phyloP scores from a whole-genome alignment of 2,329 filamentous ascomycete species.

The Penicillium oxalicum region DNA sequence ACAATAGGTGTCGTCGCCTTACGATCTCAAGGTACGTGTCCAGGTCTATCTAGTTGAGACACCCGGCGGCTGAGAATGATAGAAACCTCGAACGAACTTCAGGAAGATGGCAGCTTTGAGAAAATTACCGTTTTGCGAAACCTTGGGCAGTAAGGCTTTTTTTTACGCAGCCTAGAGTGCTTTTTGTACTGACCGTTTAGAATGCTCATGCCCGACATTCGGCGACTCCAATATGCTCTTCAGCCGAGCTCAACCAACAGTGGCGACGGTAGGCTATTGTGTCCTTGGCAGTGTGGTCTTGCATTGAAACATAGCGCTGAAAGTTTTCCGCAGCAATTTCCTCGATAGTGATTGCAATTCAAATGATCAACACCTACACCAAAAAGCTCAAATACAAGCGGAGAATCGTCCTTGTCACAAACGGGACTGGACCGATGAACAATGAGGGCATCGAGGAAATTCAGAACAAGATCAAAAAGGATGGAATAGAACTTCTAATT shows the following conservation, averaged over 20 bases:
- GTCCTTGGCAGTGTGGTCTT: no score
- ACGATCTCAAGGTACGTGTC: conserved; percentile 59
- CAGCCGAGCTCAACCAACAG: conserved; percentile 60
- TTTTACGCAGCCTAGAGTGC: conserved; percentile 26
- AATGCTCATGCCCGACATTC: conserved; percentile 63
- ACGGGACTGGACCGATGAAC: conserved; percentile 69
- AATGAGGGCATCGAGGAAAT: conserved; percentile 66
- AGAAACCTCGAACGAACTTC: conserved; percentile 63
- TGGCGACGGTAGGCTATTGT: conserved; percentile 59
- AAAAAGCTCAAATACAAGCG: conserved; percentile 76
- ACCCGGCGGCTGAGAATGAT: conserved; percentile 7
- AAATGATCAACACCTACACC: conserved; percentile 76
- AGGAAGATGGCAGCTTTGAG: conserved; percentile 64
- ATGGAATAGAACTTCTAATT: conserved; percentile 70
- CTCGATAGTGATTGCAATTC: conserved; percentile 74
- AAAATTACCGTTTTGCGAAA: conserved; percentile 69
- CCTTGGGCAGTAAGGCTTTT: conserved; percentile 55
- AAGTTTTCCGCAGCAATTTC: conserved; percentile 55
- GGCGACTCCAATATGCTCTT: conserved; percentile 57
- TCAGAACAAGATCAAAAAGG: conserved; percentile 64
- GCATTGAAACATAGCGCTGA: no score
- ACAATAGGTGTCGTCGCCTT: conserved; percentile 75
- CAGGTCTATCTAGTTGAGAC: neutral
- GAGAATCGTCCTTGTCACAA: conserved; percentile 78
- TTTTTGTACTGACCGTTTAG: conserved; percentile 27